These are phyloP conservation scores for Lindgomyces ingoldianus DNA, from an alignment of 495 filamentous ascomycete genomes.

Conservation along the genomic window DNA sequence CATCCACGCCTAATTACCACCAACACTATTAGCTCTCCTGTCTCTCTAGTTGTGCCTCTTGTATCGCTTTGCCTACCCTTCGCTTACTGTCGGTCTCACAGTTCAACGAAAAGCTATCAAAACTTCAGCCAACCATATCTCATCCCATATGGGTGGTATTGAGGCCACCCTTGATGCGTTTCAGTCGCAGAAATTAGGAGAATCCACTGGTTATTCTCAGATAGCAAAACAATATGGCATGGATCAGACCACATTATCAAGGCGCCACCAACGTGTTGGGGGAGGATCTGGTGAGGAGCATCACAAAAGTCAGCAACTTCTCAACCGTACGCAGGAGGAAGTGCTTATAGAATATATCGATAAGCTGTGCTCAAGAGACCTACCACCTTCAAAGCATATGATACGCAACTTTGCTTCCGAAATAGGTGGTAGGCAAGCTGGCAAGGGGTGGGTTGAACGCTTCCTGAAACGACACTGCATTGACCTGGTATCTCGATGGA, in stretches of 20 bases:
- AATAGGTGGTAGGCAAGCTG: neutral
- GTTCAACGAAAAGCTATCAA: neutral
- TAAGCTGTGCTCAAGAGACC: neutral
- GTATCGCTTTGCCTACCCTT: too few relatives aligned
- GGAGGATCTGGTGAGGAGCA: neutral
- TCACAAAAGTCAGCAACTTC: neutral
- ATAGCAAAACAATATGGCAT: neutral
- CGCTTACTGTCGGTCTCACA: too few relatives aligned
- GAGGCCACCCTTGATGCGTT: neutral
- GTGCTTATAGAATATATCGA: slow-evolving; percentile 14
- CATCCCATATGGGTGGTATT: neutral
- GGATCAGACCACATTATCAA: neutral
- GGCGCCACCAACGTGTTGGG: neutral
- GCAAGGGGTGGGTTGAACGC: slow-evolving; percentile 7
- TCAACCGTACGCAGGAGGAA: slow-evolving; percentile 13
- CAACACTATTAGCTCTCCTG: too few relatives aligned
- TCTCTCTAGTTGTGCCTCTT: too few relatives aligned
- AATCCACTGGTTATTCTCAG: neutral
- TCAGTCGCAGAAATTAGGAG: neutral
- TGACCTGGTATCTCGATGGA: slow-evolving; percentile 4
- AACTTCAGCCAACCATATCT: neutral
- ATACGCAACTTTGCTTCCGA: slow-evolving; percentile 12
- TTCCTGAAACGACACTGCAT: neutral
- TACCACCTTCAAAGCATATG: slow-evolving; percentile 7
- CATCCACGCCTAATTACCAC: too few relatives aligned